Evolutionary conservation across 1,139 yeast species (phyloP), one percentile per base, ranked within the genome.

Genomic region (Diutina ranongensis): DNA sequence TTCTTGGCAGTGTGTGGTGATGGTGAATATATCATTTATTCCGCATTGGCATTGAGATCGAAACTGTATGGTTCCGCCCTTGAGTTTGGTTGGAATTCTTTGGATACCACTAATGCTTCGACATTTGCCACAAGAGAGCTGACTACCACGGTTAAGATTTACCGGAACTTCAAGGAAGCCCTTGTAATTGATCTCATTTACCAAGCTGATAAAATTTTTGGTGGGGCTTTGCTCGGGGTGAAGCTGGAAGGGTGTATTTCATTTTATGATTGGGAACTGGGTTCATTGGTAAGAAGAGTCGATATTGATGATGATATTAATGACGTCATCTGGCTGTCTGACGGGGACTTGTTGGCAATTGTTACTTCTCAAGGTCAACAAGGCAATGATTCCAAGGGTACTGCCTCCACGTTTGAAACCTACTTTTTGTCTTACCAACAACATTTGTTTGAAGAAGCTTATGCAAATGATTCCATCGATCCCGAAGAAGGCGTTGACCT

Each of bases 41-140:
- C 97, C 7, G 94, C 98, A 1, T 76, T 94, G 57, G 97, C 97
- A 1, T 92, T 98, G 98, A 80, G 98, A 68, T 88, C 94, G 55
- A 92, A 88, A 66, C 76, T 89, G 45, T 92, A 86, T 62, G 98
- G 97, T 52, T 75, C 79, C 49, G 97, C 95, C 15, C 68, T 80
- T 49, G 97, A 88, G 59, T 88, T 94, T 63, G 95, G 80, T 40
- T 92, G 99, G 99, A 68, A 71, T 57, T 82, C 94, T 41, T 85
- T 83, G 52, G 97, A 92, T 63, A 57, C 61, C 44, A 61, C 74
- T 3, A 71, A 70, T 48, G 81, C 94, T 19, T 83, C 86, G 56
- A 73, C 81, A 52, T 92, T 78, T 65, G 98, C 97, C 28, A 77
- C 88, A 47, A 76, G 92, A 54, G 94, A 84, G 58, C 71, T 81